phyloP scores from a whole-genome alignment of 1,284 basidiomycete genomes.

The Sanghuangporus weigelae region DNA sequence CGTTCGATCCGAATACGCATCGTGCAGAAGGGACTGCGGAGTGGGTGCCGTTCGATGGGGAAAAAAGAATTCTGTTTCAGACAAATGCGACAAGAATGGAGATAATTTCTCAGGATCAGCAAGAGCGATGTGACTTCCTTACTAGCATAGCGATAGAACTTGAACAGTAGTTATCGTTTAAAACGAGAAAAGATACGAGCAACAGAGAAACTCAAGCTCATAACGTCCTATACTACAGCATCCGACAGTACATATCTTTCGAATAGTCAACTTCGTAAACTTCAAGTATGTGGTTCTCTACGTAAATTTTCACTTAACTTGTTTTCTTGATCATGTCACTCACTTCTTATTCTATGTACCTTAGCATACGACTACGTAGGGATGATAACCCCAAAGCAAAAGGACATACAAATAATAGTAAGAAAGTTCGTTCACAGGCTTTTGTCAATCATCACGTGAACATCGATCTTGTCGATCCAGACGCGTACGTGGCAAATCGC shows the following conservation, averaged over 20 bases:
- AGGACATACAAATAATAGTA: neutral
- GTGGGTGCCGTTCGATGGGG: conserved; percentile 15
- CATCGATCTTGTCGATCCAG: neutral
- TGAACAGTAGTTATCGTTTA: conserved; percentile 14
- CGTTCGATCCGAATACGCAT: conserved; percentile 17
- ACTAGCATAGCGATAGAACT: conserved; percentile 16
- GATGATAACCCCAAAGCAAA: neutral
- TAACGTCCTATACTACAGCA: neutral
- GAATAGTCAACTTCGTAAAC: too few relatives aligned
- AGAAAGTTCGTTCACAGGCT: neutral
- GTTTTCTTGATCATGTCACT: too few relatives aligned
- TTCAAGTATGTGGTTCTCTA: too few relatives aligned
- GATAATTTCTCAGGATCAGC: conserved; percentile 17
- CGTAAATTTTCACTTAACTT: too few relatives aligned
- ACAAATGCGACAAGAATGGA: conserved; percentile 22
- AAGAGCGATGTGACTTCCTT: conserved; percentile 19
- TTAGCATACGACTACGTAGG: too few relatives aligned
- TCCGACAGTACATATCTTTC: too few relatives aligned
- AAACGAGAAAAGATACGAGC: neutral
- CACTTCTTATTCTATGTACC: too few relatives aligned
- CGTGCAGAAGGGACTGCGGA: conserved; percentile 10
- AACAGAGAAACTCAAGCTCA: neutral
- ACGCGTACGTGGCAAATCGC: conserved; percentile 22
- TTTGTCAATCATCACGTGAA: neutral
- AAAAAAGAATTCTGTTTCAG: conserved; percentile 18